Percentiles rank a stretch among this genome's conserved stretches.
phyloP scores from a whole-genome alignment of 176 grass and related monocot species.

The Guadua angustifolia region DNA sequence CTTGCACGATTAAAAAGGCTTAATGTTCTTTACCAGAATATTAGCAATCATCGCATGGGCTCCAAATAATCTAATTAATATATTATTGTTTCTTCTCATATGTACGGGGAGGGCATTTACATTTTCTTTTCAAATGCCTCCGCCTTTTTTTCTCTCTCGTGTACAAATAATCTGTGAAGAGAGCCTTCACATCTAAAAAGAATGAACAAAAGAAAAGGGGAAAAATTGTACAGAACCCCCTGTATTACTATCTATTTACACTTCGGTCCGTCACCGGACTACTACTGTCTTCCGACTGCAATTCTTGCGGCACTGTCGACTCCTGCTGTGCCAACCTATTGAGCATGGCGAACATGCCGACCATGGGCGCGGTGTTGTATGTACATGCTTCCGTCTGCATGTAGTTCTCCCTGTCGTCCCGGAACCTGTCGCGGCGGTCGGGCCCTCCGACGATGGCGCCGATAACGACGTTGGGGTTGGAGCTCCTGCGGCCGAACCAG shows the following conservation, averaged over 20 bases:
- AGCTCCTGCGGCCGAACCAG: slow-evolving; percentile 47
- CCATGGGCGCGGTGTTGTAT: slow-evolving; percentile 60
- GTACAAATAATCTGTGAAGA: slow-evolving; percentile 57
- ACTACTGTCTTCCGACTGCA: neutral
- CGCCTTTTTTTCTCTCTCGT: slow-evolving; percentile 1
- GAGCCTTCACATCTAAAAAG: slow-evolving; percentile 49
- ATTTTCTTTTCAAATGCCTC: slow-evolving; percentile 52
- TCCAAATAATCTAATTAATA: neutral
- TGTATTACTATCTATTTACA: slow-evolving; percentile 55
- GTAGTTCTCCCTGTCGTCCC: slow-evolving; percentile 56
- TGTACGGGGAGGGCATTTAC: slow-evolving; percentile 37
- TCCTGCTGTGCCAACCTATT: slow-evolving; percentile 40
- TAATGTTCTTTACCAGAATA: neutral
- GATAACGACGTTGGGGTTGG: slow-evolving; percentile 67
- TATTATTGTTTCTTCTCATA: slow-evolving; percentile 36
- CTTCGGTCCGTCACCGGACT: slow-evolving; percentile 13
- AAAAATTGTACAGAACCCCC: slow-evolving; percentile 52
- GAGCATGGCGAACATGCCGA: slow-evolving; percentile 71
- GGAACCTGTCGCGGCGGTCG: slow-evolving; percentile 52
- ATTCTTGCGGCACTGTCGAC: neutral
- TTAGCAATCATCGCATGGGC: neutral
- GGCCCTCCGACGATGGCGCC: slow-evolving; percentile 82
- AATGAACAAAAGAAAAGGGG: slow-evolving; percentile 59
- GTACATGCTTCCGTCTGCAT: slow-evolving; percentile 70
- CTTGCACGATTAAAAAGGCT: slow-evolving; percentile 32